Base-by-base conservation (phyloP, 768 basidiomycete species). In the Hortiboletus flavorubellus region DNA sequence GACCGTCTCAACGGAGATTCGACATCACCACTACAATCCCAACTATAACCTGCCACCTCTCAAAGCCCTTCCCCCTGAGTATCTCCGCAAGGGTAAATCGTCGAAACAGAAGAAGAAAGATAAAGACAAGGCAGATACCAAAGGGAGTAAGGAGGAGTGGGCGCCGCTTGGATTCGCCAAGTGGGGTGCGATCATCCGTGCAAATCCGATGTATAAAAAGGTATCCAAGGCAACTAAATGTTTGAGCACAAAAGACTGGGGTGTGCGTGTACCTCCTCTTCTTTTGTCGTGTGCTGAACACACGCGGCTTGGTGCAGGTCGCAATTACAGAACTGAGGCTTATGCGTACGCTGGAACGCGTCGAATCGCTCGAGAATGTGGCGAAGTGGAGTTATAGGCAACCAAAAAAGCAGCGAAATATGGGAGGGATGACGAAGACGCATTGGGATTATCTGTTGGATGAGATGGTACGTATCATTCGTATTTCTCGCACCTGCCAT, bases 361-460 rank as follows among this genome's bases (percentile, higher is more conserved):
- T 99, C 46, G 94, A 98, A 55, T 70, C 75, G 30, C 79, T 98
- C 54, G 95, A 97, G 70, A 79, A 82, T 29, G 81, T 80, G 11
- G 86, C 86, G 4, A 77, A 83, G 35, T 99, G 97, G 96, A 89
- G 89, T 60, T 91, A 96, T 63, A 76, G 96, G 49, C 97, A 99
- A 65, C 93, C 94, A 10, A 98, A 96, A 73, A 96, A 94, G 71
- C 91, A 95, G 65, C 80, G 90, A 55, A 88, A 85, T 30, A 79
- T 93, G 16, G 85, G 87, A 21, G 84, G 86, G 2, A 61, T 86
- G 46, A 75, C 77, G 3, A 97, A 95, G 73, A 84, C 87, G 1
- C 93, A 98, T 65, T 95, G 93, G 93, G 97, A 98, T 68, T 90
- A 94, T 71, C 77, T 99, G 34, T 73, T 99, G 70, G 96, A 98